Evolutionary conservation across 169 alveolate genomes (phyloP), one percentile per base, ranked within the genome.

Genomic region (Cryptosporidium sp.): DNA sequence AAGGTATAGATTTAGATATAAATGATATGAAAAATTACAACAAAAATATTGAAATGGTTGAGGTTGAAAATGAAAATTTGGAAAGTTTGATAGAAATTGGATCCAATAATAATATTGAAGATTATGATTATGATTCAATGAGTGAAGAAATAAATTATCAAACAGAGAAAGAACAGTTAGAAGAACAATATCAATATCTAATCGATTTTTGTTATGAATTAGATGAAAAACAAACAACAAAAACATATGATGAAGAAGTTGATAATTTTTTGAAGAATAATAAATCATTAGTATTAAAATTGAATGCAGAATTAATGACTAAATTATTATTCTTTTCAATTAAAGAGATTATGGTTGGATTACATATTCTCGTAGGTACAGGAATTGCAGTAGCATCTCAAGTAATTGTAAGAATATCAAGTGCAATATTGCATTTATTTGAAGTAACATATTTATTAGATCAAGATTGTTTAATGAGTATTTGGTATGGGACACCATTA

Each of bases 401-500:
- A 58, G 69, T 73, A 21, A 21, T 73, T 73, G 86, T 60, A 31
- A 53, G 86, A 37, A 58, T 73, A 10, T 53, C 86, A 37, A 60
- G 72, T 56, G 44, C 86, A 37, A 31, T 60, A 31, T 35, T 73
- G 8, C 86, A 73, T 42, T 33, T 73, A 35, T 56, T 73, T 9
- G 86, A 73, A 10, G 71, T 73, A 35, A 35, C 60, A 16, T 58
- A 73, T 73, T 35, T 73, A 8, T 42, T 73, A 8, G 86, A 73
- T 42, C 86, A 73, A 39, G 86, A 73, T 53, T 53, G 44, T 35
- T 58, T 56, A 58, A 73, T 73, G 86, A 56, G 86, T 39, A 39
- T 39, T 23, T 73, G 86, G 86, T 58, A 53, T 29, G 86, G 86
- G 0, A 73, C 86, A n/a, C 86, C 86, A 33, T 56, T 73, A 39